phyloP scores from a whole-genome alignment of 2,329 filamentous ascomycete genomes.

The Cryphonectria japonica region DNA sequence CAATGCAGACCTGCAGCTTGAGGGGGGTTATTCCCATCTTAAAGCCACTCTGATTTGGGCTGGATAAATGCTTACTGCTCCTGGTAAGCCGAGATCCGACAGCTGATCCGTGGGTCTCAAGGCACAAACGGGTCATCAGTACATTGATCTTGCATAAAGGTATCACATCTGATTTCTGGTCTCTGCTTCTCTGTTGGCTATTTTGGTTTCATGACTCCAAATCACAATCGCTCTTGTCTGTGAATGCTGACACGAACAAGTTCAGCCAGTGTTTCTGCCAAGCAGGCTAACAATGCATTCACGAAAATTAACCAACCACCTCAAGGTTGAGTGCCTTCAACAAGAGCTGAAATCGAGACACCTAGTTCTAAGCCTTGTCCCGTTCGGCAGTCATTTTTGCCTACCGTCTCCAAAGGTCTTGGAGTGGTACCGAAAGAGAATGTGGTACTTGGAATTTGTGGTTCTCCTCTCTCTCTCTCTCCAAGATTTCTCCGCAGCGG shows the following conservation, averaged over 20 bases:
- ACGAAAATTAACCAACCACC: neutral
- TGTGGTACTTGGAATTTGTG: neutral
- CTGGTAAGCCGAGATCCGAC: neutral
- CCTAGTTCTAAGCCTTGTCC: neutral
- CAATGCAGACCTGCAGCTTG: neutral
- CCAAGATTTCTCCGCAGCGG: slow-evolving; percentile 23
- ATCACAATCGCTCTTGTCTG: neutral
- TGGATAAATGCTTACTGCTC: neutral
- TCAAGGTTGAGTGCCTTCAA: neutral
- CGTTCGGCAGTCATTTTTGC: slow-evolving; percentile 21
- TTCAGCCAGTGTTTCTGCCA: neutral
- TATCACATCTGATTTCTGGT: neutral
- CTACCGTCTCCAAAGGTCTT: slow-evolving; percentile 5
- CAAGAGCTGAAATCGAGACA: neutral
- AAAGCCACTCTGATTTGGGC: neutral
- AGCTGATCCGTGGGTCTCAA: neutral
- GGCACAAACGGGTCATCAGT: too few species aligned
- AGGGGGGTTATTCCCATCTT: neutral
- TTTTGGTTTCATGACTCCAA: neutral
- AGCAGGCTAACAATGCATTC: neutral
- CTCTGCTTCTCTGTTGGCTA: too few species aligned
- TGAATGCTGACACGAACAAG: neutral
- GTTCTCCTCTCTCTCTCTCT: neutral
- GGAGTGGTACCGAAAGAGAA: neutral
- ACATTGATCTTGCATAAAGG: neutral